Evolutionary conservation across 306 rosid species (phyloP).

Genomic region (Canavalia gladiata): DNA sequence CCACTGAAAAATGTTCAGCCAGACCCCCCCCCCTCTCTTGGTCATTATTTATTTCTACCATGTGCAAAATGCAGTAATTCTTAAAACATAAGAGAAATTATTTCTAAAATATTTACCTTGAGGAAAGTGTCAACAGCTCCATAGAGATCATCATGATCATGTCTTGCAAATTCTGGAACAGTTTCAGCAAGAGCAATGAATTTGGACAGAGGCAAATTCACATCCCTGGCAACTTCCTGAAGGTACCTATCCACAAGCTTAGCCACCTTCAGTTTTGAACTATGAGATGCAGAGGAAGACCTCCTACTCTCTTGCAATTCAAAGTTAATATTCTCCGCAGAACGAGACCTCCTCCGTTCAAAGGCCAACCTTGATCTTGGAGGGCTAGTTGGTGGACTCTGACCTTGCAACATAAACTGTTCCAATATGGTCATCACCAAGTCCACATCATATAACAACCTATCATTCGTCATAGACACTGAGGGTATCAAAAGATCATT

Average conservation of each 20-base stretch:
- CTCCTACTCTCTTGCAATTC: slow-evolving; percentile 45
- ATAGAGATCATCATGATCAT: slow-evolving; percentile 89
- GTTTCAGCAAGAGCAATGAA: slow-evolving; percentile 75
- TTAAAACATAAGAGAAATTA: slow-evolving; percentile 20
- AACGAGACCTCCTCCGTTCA: slow-evolving; percentile 42
- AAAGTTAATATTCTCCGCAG: slow-evolving; percentile 33
- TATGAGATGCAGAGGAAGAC: slow-evolving; percentile 44
- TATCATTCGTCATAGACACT: slow-evolving; percentile 3
- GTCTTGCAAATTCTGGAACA: slow-evolving; percentile 82
- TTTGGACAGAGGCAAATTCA: slow-evolving; percentile 72
- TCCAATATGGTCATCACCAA: slow-evolving; percentile 45
- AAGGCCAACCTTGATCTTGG: slow-evolving; percentile 37
- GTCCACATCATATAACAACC: slow-evolving; percentile 30
- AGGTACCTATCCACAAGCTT: slow-evolving; percentile 82
- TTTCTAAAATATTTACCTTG: slow-evolving; percentile 63
- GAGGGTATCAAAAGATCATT: slow-evolving; percentile 45
- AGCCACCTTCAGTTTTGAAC: slow-evolving; percentile 72
- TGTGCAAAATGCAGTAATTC: slow-evolving; percentile 35
- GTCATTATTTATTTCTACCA: slow-evolving; percentile 18
- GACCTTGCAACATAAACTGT: slow-evolving; percentile 42
- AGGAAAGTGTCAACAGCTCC: slow-evolving; percentile 83
- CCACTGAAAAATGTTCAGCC: slow-evolving; percentile 3
- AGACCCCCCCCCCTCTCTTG: not conserved
- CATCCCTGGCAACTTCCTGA: slow-evolving; percentile 75
- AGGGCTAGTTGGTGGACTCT: slow-evolving; percentile 49